Percentiles rank a stretch among this genome's conserved stretches.
Evolutionary conservation across 352 stramenopile genomes (phyloP).

Genomic region (Globisporangium parvum): DNA sequence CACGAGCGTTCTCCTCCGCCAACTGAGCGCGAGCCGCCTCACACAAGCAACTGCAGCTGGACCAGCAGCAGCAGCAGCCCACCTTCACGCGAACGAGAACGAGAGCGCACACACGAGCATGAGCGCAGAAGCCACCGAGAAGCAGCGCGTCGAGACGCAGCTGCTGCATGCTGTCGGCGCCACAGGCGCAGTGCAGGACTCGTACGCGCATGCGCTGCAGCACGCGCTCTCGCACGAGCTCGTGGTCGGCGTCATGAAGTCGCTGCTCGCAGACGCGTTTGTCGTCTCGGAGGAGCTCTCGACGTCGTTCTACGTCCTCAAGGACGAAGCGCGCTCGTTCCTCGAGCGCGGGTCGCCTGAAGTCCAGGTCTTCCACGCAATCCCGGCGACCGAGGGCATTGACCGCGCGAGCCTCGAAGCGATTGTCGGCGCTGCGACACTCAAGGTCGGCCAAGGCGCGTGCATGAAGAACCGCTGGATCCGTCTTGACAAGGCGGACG

Average conservation of each 20-base stretch:
- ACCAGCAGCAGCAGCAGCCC: background rate
- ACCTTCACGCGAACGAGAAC: too few species aligned
- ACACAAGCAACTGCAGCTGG: background rate
- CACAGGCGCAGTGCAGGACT: constrained; percentile 57
- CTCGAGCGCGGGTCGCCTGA: constrained; percentile 72
- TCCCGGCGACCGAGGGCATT: constrained; percentile 62
- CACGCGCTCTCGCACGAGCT: constrained; percentile 87
- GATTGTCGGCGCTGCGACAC: constrained; percentile 73
- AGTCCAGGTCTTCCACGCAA: constrained; percentile 77
- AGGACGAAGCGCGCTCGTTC: constrained; percentile 85
- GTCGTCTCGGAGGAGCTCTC: constrained; percentile 74
- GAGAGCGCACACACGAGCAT: constrained; percentile 15
- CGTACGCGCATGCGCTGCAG: constrained; percentile 73
- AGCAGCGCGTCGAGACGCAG: constrained; percentile 63
- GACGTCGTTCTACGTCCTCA: constrained; percentile 92
- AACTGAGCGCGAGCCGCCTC: too few species aligned
- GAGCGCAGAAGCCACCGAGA: constrained; percentile 54
- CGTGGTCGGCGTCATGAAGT: constrained; percentile 95
- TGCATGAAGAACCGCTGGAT: constrained; percentile 99
- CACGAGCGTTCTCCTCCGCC: too few species aligned
- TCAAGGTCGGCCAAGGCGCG: constrained; percentile 95
- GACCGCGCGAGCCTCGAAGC: constrained; percentile 77
- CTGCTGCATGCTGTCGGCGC: constrained; percentile 53
- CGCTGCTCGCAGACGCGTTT: constrained; percentile 91
- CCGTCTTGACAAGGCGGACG: constrained; percentile 88